Evolutionary conservation across 345 rosid species (phyloP), one percentile per base, ranked within the genome.

Genomic region (Luvunga scandens): DNA sequence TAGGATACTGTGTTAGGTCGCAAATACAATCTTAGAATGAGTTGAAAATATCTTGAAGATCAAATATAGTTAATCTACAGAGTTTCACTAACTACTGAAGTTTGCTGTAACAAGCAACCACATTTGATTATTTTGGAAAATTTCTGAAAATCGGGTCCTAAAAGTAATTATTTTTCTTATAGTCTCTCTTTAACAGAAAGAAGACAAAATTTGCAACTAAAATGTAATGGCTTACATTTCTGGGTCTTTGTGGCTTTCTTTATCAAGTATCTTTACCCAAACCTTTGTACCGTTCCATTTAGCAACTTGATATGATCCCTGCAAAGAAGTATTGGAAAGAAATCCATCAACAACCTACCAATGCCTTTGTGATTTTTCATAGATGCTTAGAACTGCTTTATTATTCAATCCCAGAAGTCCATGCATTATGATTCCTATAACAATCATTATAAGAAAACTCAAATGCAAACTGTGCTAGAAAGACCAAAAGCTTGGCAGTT

Each of bases 231-330:
- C 67, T 64, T 64, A 79, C 90, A 55, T 89, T 89, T 96, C 95
- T 0, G 88, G 94, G 67, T 92, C 90, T 36, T 91, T 77, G 70
- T 81, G 90, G 79, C 91, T 84, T 64, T 94, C 95, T 85, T 82
- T 90, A 57, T 96, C 98, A 33, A 91, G 88, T 81, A 96, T 96
- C 90, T 96, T 96, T 16, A 94, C 97, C 2, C 94, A 80, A 67
- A 96, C 97, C 84, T 93, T 91, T 13, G 98, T 94, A 66, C 98
- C 99, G 81, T 96, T 96, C 99, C 99, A 96, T 84, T 92, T 96
- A 77, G 97, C 99, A 56, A 94, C 93, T 90, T 96, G 99, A 89
- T 91, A 96, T 33, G 90, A 61, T 71, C 99, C 99, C 98, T 96
- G 90, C 63, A 63, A 78, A 38, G 62, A 53, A 36, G 61, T 39